Base-by-base conservation (phyloP, 2,329 filamentous ascomycete genomes). In the Pseudocercospora fijiensis region DNA sequence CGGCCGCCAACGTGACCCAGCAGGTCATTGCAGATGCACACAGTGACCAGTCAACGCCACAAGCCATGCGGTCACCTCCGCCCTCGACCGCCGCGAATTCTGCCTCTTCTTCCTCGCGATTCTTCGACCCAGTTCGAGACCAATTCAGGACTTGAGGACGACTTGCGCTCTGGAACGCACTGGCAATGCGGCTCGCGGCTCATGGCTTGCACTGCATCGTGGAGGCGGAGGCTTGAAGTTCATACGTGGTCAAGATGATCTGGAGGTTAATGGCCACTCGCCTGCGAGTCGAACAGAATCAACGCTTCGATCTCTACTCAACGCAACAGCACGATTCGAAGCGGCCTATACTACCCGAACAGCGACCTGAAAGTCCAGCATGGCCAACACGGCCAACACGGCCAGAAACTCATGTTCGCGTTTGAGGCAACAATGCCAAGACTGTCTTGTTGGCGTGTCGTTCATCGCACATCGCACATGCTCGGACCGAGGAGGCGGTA, bases 81-180 rank as follows among this genome's bases (percentile, higher is more conserved):
- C 45, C 30, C 5, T 41, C 56, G 2, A 33, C n/a, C 4, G 22
- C 4, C 16, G 30, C 28, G 13, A 56, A 27, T 18, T 33, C 52
- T 56, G 26, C 52, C 5, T 30, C 52, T 33, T 30, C 28, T 18
- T 16, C n/a, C 9, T 30, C 27, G 11, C 43, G 58, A 16, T 64
- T 51, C 33, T 64, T 64, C 18, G 62, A 64, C 47, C 62, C 62
- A 16, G 62, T 64, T 11, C 51, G 62, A 45, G 62, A 61, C 33
- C 57, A 49, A 27, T 64, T 64, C 62, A 55, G 62, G 22, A 61
- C 62, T 45, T 64, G 62, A 61, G 6, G 3, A 47, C 13, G 33
- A 37, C 33, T 37, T 4, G 33, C 33, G 33, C 33, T n/a, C 13
- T n/a, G 13, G 33, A 37, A 37, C 2, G n/a, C 33, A 37, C 13